phyloP scores from a whole-genome alignment of 805 yeast species.

The Saturnispora silvae region DNA sequence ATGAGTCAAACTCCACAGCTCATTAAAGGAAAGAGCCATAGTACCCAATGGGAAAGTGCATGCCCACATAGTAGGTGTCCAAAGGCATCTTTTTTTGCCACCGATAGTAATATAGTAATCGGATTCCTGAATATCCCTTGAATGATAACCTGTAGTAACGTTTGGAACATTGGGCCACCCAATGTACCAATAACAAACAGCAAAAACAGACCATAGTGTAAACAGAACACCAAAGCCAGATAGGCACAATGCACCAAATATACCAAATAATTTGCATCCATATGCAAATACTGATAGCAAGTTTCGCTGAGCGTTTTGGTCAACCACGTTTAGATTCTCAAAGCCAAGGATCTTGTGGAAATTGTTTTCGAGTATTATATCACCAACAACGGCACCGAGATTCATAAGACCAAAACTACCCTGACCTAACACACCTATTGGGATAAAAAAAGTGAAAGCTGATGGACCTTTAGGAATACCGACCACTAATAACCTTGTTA shows the following conservation, averaged over 20 bases:
- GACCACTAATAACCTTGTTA: slow-evolving; percentile 46
- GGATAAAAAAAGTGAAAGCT: slow-evolving; percentile 62
- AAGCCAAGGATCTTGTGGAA: slow-evolving; percentile 7
- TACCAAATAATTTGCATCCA: slow-evolving; percentile 10
- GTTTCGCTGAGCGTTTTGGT: neutral
- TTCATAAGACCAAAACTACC: slow-evolving; percentile 58
- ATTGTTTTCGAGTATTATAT: slow-evolving; percentile 8
- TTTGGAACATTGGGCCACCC: slow-evolving; percentile 11
- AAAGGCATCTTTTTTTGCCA: slow-evolving; percentile 17
- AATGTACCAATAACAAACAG: slow-evolving; percentile 11
- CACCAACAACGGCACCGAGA: slow-evolving; percentile 14
- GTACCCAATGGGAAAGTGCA: slow-evolving; percentile 89
- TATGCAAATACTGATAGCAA: neutral
- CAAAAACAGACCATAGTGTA: slow-evolving; percentile 24
- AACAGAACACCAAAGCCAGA: slow-evolving; percentile 26
- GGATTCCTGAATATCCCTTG: slow-evolving; percentile 26
- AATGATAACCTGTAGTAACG: slow-evolving; percentile 2
- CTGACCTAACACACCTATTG: slow-evolving; percentile 81
- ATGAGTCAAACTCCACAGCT: slow-evolving; percentile 38
- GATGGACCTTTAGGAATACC: slow-evolving; percentile 46
- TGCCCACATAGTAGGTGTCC: slow-evolving; percentile 62
- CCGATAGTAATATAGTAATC: slow-evolving; percentile 25
- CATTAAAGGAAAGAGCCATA: slow-evolving; percentile 49
- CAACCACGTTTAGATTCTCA: neutral
- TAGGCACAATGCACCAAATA: slow-evolving; percentile 20